These are phyloP conservation scores for Neltuma alba DNA, from an alignment of 306 rosid genomes.

Conservation along the genomic window DNA sequence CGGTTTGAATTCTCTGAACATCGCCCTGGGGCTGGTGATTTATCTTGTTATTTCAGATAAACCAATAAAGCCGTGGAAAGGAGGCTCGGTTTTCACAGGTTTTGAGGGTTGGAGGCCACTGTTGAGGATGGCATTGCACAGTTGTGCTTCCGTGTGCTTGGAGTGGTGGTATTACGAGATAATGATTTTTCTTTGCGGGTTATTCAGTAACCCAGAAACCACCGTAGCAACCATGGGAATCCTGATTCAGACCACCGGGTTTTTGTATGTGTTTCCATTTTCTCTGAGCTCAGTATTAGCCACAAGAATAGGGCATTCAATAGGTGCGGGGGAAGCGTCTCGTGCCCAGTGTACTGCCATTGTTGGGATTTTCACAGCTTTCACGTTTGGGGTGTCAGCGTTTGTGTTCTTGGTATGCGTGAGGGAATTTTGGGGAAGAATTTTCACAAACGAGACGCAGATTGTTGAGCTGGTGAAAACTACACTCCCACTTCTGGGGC, in stretches of 20 bases:
- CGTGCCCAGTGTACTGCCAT: slow-evolving; percentile 63
- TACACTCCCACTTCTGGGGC: slow-evolving; percentile 72
- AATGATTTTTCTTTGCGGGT: slow-evolving; percentile 84
- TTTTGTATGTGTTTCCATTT: slow-evolving; percentile 72
- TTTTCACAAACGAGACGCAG: slow-evolving; percentile 73
- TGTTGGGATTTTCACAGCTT: slow-evolving; percentile 59
- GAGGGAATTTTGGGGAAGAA: slow-evolving; percentile 60
- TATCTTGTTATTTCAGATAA: slow-evolving; percentile 62
- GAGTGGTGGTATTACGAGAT: slow-evolving; percentile 99
- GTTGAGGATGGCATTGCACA: slow-evolving; percentile 72
- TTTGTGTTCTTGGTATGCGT: slow-evolving; percentile 44
- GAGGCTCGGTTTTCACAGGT: slow-evolving; percentile 46
- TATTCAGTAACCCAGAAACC: slow-evolving; percentile 68
- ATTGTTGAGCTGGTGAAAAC: slow-evolving; percentile 61
- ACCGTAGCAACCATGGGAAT: slow-evolving; percentile 91
- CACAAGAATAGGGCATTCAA: slow-evolving; percentile 73
- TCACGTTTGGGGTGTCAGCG: slow-evolving; percentile 49
- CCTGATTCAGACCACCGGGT: slow-evolving; percentile 82
- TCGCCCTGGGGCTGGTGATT: slow-evolving; percentile 56
- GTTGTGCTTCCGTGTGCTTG: slow-evolving; percentile 75
- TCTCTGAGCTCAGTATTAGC: slow-evolving; percentile 65
- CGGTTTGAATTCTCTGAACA: slow-evolving; percentile 71
- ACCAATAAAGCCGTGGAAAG: slow-evolving; percentile 84
- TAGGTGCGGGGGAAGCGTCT: slow-evolving; percentile 76
- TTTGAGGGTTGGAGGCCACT: slow-evolving; percentile 73